Base-by-base conservation (phyloP, 208 protist genomes). In the Leishmania turanica region DNA sequence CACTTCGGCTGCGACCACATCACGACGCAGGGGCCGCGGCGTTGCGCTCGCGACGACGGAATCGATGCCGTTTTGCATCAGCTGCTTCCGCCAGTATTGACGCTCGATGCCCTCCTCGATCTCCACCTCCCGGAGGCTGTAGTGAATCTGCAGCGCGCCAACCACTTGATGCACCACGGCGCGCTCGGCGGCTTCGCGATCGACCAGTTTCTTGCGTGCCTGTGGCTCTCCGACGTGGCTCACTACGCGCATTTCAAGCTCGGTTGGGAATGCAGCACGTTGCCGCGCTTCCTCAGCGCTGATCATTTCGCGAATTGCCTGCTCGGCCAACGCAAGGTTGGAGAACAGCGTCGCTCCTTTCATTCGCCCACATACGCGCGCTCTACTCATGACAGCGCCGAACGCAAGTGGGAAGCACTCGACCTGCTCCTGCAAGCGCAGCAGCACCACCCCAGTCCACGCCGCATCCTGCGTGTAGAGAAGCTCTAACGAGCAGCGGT, bases 321-420 rank as follows among this genome's bases (percentile, higher is more conserved):
- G 62, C 42, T 91, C 84, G 3, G 49, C 34, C 11, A 91, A 49
- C n/a, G 76, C 82, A 37, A 93, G 78, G 66, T 83, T 80, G 70
- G 78, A 75, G 74, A 94, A 96, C 3, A 88, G 42, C 11, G 88
- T 96, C 37, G 60, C 56, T 51, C 87, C 85, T 21, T 76, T 60
- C 45, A 93, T 71, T 31, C 87, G 84, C 1, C 85, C 92, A 54
- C 89, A 93, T 15, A 87, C 84, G 8, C 86, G 54, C 15, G 83
- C 72, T 19, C 73, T 75, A 68, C 79, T 74, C 93, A 96, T 96
- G 13, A 69, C 64, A 24, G 77, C 60, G 8, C 93, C 93, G 83
- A 84, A 96, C 27, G 92, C 68, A n/a, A 92, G 62, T 0, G 81
- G 64, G 75, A 93, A 93, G n/a, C 87, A 54, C 66, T 89, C 90